A percentile compares a stretch with the other conserved stretches of the same genome.
Conservation (phyloP, 805 yeast species). For the Hanseniaspora hatyaiensis region DNA sequence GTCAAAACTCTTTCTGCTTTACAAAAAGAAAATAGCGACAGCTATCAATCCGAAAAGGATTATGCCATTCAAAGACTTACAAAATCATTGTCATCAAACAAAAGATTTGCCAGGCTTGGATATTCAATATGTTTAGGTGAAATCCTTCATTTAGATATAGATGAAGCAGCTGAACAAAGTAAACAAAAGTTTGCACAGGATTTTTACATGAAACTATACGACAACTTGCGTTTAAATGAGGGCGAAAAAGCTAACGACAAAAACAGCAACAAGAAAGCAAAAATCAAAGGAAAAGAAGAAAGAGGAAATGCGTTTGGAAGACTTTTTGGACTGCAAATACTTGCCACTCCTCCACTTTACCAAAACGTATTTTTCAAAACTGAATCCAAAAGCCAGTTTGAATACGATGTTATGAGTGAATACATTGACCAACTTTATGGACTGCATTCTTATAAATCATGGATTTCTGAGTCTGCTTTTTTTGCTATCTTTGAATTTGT, state of each 20-base stretch:
- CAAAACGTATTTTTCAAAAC: constrained; percentile 26
- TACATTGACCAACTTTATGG: constrained; percentile 42
- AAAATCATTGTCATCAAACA: constrained; percentile 68
- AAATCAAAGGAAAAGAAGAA: constrained; percentile 67
- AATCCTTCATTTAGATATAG: constrained; percentile 32
- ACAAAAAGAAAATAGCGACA: constrained; percentile 27
- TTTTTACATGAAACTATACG: constrained; percentile 22
- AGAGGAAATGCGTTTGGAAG: constrained; percentile 71
- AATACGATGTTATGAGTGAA: constrained; percentile 28
- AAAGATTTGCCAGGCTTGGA: constrained; percentile 78
- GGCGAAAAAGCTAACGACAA: constrained; percentile 30
- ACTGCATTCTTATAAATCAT: constrained; percentile 54
- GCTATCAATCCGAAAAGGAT: constrained; percentile 49
- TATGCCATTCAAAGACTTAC: constrained; percentile 71
- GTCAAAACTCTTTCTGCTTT: constrained; percentile 45
- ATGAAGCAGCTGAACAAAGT: constrained; percentile 18
- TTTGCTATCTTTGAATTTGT: constrained; percentile 52
- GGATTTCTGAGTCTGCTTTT: constrained; percentile 77
- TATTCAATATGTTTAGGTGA: constrained; percentile 82
- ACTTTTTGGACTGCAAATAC: constrained; percentile 69
- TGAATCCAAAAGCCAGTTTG: constrained; percentile 17
- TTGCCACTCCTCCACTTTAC: constrained; percentile 44
- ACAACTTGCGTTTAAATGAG: constrained; percentile 31
- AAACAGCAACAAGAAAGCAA: constrained; percentile 32
- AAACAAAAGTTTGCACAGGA: constrained; percentile 19